A percentile compares a stretch with the other conserved stretches of the same genome.
Conservation (phyloP, 2,329 filamentous ascomycete genomes). For the Phialophora expanda region DNA sequence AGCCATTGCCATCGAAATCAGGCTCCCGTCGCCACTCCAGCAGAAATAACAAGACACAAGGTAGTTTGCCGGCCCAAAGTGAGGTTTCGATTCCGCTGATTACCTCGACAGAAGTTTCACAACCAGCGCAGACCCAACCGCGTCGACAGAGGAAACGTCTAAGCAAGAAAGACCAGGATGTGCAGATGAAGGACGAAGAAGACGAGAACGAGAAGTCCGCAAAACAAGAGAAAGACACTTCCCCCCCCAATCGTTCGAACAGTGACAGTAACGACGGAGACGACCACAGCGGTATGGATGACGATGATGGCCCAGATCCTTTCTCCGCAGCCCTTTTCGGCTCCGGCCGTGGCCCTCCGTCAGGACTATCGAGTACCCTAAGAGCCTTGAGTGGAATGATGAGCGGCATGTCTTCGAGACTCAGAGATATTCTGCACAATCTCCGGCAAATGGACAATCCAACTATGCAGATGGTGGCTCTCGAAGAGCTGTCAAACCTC, state of each 20-base stretch:
- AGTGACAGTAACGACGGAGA: constrained; percentile 72
- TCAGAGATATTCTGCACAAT: constrained; percentile 77
- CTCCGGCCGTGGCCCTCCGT: constrained; percentile 63
- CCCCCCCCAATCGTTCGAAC: constrained; percentile 53
- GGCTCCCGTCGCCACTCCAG: constrained; percentile 72
- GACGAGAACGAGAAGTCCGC: constrained; percentile 48
- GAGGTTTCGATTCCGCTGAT: constrained; percentile 25
- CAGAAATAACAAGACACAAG: constrained; percentile 66
- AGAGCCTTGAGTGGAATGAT: constrained; percentile 91
- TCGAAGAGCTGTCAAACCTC: constrained; percentile 92
- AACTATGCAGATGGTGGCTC: constrained; percentile 84
- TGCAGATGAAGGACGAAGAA: constrained; percentile 70
- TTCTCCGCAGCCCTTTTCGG: constrained; percentile 70
- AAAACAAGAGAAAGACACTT: constrained; percentile 50
- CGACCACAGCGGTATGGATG: constrained; percentile 59
- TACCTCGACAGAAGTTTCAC: constrained; percentile 43
- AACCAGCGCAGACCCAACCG: constrained; percentile 44
- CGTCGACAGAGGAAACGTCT: constrained; percentile 61
- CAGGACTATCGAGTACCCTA: constrained; percentile 77
- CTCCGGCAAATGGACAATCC: constrained; percentile 83
- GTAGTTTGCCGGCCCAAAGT: constrained; percentile 52
- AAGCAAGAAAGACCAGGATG: constrained; percentile 66
- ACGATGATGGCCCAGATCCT: constrained; percentile 65
- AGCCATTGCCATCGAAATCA: constrained; percentile 60
- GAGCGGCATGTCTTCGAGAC: constrained; percentile 77